phyloP scores from a whole-genome alignment of 75 land plant genomes.

The Adiantum capillusveneris region DNA sequence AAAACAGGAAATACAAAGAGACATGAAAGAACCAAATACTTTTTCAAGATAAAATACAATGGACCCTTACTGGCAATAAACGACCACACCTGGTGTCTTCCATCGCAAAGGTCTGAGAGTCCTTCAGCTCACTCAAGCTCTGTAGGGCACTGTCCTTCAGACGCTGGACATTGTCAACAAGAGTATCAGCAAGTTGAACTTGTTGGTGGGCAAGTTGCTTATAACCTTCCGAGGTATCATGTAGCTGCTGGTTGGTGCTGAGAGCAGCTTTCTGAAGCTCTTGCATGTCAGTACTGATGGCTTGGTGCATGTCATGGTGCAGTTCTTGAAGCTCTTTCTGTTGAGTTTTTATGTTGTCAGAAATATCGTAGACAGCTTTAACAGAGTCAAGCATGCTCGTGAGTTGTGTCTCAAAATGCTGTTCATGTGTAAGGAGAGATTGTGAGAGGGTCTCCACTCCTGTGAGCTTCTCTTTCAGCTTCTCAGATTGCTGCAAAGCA shows the following conservation, averaged over 20 bases:
- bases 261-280: background rate
- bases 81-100: constrained; percentile 7
- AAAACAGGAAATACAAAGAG: too few relatives aligned
- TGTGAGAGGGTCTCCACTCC: constrained; percentile 9
- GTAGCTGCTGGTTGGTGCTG: background rate
- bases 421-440: background rate
- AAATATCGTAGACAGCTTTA: constrained; percentile 11
- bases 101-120: constrained; percentile 13
- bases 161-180: constrained; percentile 7
- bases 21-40: too few relatives aligned
- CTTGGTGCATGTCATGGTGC: constrained; percentile 3
- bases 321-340: constrained; percentile 13
- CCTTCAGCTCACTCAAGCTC: constrained; percentile 11
- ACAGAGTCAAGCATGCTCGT: constrained; percentile 1
- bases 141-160: constrained; percentile 12
- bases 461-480: constrained; percentile 10
- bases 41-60: too few relatives aligned
- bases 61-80: too few relatives aligned
- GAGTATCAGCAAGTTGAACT: constrained; percentile 9
- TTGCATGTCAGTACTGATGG: background rate
- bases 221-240: background rate
- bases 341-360: constrained; percentile 5
- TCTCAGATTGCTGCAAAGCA: constrained; percentile 18
- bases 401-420: background rate
- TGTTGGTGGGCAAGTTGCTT: background rate